These are phyloP conservation scores for Tuber microsphaerosporum DNA, from an alignment of 495 filamentous ascomycete species.

Conservation along the genomic window DNA sequence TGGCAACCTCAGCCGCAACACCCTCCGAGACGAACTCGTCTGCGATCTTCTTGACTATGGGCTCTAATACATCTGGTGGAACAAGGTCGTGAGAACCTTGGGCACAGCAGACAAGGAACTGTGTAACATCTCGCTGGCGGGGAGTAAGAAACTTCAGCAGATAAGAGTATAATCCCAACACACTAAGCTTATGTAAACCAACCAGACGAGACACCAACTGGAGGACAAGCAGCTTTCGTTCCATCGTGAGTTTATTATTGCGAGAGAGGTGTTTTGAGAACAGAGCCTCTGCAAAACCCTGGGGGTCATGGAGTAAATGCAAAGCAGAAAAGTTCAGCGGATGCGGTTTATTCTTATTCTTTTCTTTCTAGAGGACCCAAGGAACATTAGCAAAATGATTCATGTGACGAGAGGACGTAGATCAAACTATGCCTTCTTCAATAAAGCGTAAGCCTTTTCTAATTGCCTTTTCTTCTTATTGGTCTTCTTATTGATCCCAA, in stretches of 20 bases:
- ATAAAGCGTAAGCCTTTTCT: constrained; percentile 67
- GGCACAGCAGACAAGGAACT: constrained; percentile 85
- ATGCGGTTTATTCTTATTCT: constrained; percentile 78
- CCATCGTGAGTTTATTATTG: constrained; percentile 80
- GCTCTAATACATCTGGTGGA: constrained; percentile 87
- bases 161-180: constrained; percentile 80
- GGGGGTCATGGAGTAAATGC: constrained; percentile 92
- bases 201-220: constrained; percentile 85
- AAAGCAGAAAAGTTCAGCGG: constrained; percentile 94
- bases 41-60: constrained; percentile 87
- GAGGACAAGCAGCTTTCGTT: constrained; percentile 78
- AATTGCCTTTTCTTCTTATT: constrained; percentile 73
- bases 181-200: constrained; percentile 80
- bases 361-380: constrained; percentile 52
- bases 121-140: constrained; percentile 84
- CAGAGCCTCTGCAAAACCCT: constrained; percentile 83
- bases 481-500: constrained; percentile 88
- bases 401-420: not conserved
- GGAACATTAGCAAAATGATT: constrained; percentile 9
- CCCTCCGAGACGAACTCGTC: constrained; percentile 98
- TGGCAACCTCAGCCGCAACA: constrained; percentile 78
- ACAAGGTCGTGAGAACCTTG: constrained; percentile 87
- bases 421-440: constrained; percentile 50
- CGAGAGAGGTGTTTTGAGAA: constrained; percentile 89
- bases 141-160: constrained; percentile 80